Base-by-base conservation (phyloP, 768 basidiomycete genomes). In the Mycena amicta region DNA sequence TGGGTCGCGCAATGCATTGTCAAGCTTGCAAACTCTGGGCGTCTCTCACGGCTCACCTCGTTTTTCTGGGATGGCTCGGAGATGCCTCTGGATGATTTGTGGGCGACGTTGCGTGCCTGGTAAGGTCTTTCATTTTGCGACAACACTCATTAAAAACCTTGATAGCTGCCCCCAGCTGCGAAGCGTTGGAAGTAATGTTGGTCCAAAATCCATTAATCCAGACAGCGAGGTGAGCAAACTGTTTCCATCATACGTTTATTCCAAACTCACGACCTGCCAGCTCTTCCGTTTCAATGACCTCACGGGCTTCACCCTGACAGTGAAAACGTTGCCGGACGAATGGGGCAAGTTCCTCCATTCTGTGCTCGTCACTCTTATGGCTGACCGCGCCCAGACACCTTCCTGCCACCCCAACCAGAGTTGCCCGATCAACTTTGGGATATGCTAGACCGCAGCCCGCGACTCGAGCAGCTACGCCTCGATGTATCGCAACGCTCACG, bases 41-140 rank as follows among this genome's bases (percentile, higher is more conserved):
- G 59, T 13, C 59, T 64, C n/a, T 16, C 43, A 20, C 55, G 56
- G 8, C 59, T 64, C 26, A 33, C 56, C 50, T 52, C 62, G 23
- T 64, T 64, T 53, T 64, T 64, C 53, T 64, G 62, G 62, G 62
- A 60, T 41, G 62, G 59, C 41, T 64, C 59, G 1, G 62, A 63
- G 23, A 54, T 63, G 55, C 62, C 62, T 4, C 54, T 56, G 33
- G 62, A 63, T 25, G 62, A 63, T 47, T 50, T 64, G 53, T 64
- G 62, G 62, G 56, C 62, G 16, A 60, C 62, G 28, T 27, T 64
- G 50, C 62, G 62, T 47, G 13, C 20, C 25, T 60, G 59, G 62
- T 55, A 47, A 55, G 39, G 56, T 60, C 43, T 50, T 60, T 57
- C 16, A 27, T 12, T 15, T 16, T 37, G 5, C 46, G 45, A 46